phyloP scores from a whole-genome alignment of 768 basidiomycete genomes.

The Pulveroboletus frians region DNA sequence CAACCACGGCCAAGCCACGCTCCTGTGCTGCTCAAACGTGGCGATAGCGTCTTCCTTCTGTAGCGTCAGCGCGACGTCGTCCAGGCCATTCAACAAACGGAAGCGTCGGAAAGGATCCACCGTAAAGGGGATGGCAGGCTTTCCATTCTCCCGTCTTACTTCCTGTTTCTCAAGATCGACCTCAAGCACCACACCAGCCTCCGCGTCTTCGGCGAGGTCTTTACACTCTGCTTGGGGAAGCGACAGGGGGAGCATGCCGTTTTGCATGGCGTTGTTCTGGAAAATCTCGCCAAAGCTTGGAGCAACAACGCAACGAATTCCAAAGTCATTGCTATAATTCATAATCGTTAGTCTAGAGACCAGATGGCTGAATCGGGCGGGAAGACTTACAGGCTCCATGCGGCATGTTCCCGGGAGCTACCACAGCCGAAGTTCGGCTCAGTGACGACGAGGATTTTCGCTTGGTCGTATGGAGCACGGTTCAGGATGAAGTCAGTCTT shows the following conservation, averaged over 20 bases:
- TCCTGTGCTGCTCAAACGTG: constrained; percentile 74
- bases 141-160: constrained; percentile 69
- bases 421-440: constrained; percentile 91
- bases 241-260: constrained; percentile 81
- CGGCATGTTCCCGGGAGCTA: constrained; percentile 87
- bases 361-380: background rate
- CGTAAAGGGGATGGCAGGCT: constrained; percentile 67
- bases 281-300: constrained; percentile 92
- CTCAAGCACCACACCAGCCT: constrained; percentile 68
- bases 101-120: constrained; percentile 90
- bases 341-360: background rate
- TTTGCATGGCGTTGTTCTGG: constrained; percentile 86
- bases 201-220: constrained; percentile 71
- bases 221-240: constrained; percentile 69
- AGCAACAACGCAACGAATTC: constrained; percentile 82
- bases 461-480: constrained; percentile 65
- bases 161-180: constrained; percentile 82
- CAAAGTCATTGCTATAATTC: constrained; percentile 70
- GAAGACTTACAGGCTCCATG: constrained; percentile 70
- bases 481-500: constrained; percentile 86
- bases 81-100: constrained; percentile 91
- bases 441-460: constrained; percentile 78
- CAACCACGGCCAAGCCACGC: constrained; percentile 87
- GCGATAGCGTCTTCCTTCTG: constrained; percentile 69
- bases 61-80: constrained; percentile 94